These are phyloP conservation scores for Hericium erinaceus DNA, from an alignment of 768 basidiomycete genomes.

Conservation along the genomic window DNA sequence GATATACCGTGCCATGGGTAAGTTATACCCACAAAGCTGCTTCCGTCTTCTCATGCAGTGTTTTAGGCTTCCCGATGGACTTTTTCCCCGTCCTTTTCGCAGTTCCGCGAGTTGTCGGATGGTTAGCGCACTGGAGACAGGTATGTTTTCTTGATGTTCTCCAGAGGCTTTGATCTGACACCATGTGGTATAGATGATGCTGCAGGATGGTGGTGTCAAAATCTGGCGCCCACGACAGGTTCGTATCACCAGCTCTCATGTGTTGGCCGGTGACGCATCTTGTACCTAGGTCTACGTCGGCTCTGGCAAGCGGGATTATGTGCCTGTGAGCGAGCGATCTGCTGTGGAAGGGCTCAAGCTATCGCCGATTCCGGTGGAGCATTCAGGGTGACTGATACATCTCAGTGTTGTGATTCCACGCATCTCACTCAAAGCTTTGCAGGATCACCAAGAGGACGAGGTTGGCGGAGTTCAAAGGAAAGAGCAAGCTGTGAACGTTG, in stretches of 20 bases:
- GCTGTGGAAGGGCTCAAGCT: slow-evolving; percentile 45
- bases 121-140: slow-evolving; percentile 91
- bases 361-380: slow-evolving; percentile 53
- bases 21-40: slow-evolving; percentile 12
- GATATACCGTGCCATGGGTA: slow-evolving; percentile 90
- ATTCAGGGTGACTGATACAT: slow-evolving; percentile 59
- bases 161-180: background rate
- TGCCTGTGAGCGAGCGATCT: slow-evolving; percentile 50
- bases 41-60: slow-evolving; percentile 2
- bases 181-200: slow-evolving; percentile 61
- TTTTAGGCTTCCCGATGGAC: slow-evolving; percentile 82
- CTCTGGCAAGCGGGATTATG: slow-evolving; percentile 62
- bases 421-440: slow-evolving; percentile 1
- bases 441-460: slow-evolving; percentile 63
- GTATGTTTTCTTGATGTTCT: slow-evolving; percentile 24
- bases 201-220: slow-evolving; percentile 81
- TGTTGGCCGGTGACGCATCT: background rate
- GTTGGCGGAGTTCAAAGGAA: slow-evolving; percentile 53
- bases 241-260: slow-evolving; percentile 10
- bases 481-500: slow-evolving; percentile 32
- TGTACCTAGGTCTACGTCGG: slow-evolving; percentile 67
- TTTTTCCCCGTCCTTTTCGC: slow-evolving; percentile 93
- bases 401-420: background rate
- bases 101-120: slow-evolving; percentile 86
- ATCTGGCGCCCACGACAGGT: slow-evolving; percentile 89